These are phyloP conservation scores for Glonium stellatum DNA, from an alignment of 495 filamentous ascomycete species.

Conservation along the genomic window DNA sequence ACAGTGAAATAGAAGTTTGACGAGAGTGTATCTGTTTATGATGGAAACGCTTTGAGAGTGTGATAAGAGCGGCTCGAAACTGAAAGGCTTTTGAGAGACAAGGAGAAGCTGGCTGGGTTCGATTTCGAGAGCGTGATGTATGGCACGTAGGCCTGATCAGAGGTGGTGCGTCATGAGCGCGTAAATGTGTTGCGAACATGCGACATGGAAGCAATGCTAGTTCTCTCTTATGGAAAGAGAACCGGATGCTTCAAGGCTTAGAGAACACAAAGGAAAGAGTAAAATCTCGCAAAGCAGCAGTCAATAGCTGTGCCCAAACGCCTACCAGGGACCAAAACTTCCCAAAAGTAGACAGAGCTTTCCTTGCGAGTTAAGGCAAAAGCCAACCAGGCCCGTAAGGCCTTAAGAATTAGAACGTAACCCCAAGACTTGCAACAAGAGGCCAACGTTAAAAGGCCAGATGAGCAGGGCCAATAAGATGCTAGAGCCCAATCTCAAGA, in stretches of 20 bases:
- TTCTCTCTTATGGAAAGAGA: not conserved
- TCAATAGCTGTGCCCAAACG: conserved; percentile 8
- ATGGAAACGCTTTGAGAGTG: not conserved
- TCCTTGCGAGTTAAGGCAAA: not conserved
- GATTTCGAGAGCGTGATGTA: not conserved
- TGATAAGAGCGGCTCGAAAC: not conserved
- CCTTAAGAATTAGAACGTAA: not conserved
- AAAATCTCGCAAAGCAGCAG: conserved; percentile 20
- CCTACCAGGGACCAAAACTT: not conserved
- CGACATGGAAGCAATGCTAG: conserved; percentile 1
- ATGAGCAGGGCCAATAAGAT: not conserved
- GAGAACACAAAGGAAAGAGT: conserved; percentile 25
- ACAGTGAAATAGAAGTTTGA: not conserved
- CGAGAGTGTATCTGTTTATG: not conserved
- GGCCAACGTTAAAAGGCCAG: not conserved
- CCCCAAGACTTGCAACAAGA: not conserved
- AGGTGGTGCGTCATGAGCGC: conserved; percentile 19
- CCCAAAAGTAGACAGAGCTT: not conserved
- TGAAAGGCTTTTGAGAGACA: conserved; percentile 5
- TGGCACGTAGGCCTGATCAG: conserved; percentile 14
- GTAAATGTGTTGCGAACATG: conserved; percentile 20
- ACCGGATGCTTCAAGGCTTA: conserved; percentile 4
- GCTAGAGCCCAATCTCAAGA: not conserved
- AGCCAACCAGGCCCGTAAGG: not conserved
- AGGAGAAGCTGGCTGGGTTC: conserved; percentile 1